Conservation (phyloP, 2,329 filamentous ascomycete genomes). For the Xylaria sp. region DNA sequence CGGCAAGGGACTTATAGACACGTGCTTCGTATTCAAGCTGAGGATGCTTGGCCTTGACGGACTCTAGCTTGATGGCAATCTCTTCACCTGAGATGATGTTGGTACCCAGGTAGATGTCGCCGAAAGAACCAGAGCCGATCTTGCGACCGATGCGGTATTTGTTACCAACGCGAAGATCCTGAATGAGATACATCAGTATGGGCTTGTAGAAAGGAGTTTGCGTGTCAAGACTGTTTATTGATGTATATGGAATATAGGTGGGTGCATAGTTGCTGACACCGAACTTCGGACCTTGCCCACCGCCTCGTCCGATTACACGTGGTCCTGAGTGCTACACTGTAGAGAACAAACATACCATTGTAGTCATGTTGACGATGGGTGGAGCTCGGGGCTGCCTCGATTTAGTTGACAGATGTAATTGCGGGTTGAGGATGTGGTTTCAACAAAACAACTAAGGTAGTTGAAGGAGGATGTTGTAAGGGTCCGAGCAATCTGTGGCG, state of each 20-base stretch:
- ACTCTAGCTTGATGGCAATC: slow-evolving; percentile 99
- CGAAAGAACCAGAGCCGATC: slow-evolving; percentile 97
- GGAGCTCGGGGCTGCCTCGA: slow-evolving; percentile 38
- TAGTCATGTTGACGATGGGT: slow-evolving; percentile 48
- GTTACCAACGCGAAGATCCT: slow-evolving; percentile 99
- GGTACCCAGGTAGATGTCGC: slow-evolving; percentile 98
- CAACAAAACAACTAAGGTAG: neutral
- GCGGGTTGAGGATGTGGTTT: slow-evolving; percentile 24
- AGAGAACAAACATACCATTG: slow-evolving; percentile 48
- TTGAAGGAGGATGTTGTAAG: slow-evolving; percentile 14
- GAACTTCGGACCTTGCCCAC: slow-evolving; percentile 25
- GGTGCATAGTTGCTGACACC: slow-evolving; percentile 33
- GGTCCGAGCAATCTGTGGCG: slow-evolving; percentile 23
- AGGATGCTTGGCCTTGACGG: slow-evolving; percentile 98
- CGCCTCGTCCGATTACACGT: neutral
- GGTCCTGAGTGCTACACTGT: neutral
- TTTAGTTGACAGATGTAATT: slow-evolving; percentile 3
- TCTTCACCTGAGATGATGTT: slow-evolving; percentile 99
- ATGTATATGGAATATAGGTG: neutral
- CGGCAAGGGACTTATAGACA: slow-evolving; percentile 89
- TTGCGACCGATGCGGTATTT: slow-evolving; percentile 99
- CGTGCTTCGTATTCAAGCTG: slow-evolving; percentile 99
- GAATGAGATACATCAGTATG: slow-evolving; percentile 33
- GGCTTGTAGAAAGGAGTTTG: neutral
- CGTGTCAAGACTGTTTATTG: neutral